A percentile compares a stretch with the other conserved stretches of the same genome.
phyloP scores from a whole-genome alignment of 2,329 filamentous ascomycete genomes.

The Nemania serpens region DNA sequence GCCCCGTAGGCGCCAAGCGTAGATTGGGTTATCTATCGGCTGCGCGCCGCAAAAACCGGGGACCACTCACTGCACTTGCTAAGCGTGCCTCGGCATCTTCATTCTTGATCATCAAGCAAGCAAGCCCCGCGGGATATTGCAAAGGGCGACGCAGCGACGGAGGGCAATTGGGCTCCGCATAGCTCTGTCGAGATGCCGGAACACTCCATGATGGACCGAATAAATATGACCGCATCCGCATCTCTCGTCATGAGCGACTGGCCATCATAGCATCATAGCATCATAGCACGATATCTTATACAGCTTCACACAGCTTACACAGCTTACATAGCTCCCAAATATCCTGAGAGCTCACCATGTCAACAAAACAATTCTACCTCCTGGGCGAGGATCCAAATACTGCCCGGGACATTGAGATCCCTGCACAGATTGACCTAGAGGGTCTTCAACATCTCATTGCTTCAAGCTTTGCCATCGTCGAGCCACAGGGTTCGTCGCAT shows the following conservation, averaged over 20 bases:
- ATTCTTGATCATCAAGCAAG: too few species aligned
- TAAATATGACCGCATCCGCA: constrained; percentile 13
- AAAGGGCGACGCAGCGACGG: neutral
- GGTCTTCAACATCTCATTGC: constrained; percentile 47
- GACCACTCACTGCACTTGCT: too few species aligned
- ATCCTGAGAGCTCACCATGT: constrained; percentile 38
- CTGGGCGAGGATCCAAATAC: constrained; percentile 47
- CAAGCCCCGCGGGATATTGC: neutral
- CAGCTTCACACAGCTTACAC: neutral
- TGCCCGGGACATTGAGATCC: constrained; percentile 45
- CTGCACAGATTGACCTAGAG: constrained; percentile 43
- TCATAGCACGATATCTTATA: neutral
- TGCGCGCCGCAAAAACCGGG: too few species aligned
- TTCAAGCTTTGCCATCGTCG: constrained; percentile 50
- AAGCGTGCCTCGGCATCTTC: too few species aligned
- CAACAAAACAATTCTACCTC: constrained; percentile 48
- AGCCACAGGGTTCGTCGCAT: constrained; percentile 43
- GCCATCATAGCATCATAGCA: neutral
- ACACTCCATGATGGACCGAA: constrained; percentile 1
- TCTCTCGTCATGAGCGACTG: constrained; percentile 1
- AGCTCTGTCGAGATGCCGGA: neutral
- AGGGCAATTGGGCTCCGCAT: neutral
- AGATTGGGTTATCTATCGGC: too few species aligned
- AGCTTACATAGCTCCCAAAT: too few species aligned
- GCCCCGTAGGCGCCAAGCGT: too few species aligned